Percentiles rank a stretch among this genome's conserved stretches.
phyloP scores from a whole-genome alignment of 208 protist species.

The Leishmania arabica region DNA sequence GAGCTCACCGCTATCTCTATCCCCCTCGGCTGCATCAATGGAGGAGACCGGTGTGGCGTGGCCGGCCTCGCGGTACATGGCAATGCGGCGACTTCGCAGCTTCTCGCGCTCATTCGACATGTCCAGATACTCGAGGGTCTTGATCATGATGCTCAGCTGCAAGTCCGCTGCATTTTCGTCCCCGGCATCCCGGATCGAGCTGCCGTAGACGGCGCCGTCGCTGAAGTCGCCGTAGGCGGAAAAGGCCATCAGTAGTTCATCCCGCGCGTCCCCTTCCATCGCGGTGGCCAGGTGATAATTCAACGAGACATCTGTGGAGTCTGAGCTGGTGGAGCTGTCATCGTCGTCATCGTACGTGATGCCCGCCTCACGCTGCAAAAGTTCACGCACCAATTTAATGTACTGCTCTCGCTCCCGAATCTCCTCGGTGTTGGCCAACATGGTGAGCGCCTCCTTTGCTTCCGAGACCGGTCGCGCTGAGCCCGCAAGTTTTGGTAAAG shows the following conservation, averaged over 20 bases:
- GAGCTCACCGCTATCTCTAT: slow-evolving; percentile 12
- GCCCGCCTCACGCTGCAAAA: slow-evolving; percentile 47
- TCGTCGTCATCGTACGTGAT: slow-evolving; percentile 41
- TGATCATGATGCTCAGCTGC: slow-evolving; percentile 37
- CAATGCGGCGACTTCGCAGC: slow-evolving; percentile 51
- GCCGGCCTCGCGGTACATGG: slow-evolving; percentile 24
- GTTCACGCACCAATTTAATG: slow-evolving; percentile 49
- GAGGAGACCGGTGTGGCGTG: slow-evolving; percentile 14
- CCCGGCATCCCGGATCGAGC: neutral
- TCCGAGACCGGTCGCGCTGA: neutral
- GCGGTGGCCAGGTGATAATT: slow-evolving; percentile 73
- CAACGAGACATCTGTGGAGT: slow-evolving; percentile 71
- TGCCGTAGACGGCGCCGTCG: slow-evolving; percentile 9
- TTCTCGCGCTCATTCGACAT: slow-evolving; percentile 84
- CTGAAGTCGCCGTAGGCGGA: slow-evolving; percentile 34
- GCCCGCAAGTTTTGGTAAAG: neutral
- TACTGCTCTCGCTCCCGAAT: slow-evolving; percentile 48
- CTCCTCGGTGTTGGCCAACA: neutral
- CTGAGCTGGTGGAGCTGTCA: slow-evolving; percentile 39
- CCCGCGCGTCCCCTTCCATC: slow-evolving; percentile 64
- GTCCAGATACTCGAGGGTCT: slow-evolving; percentile 70
- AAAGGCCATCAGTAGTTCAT: slow-evolving; percentile 62
- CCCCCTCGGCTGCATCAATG: slow-evolving; percentile 22
- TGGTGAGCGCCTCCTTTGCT: neutral
- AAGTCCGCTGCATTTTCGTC: slow-evolving; percentile 19